Conservation (phyloP, 208 protist species). For the Porcisia hertigi region DNA sequence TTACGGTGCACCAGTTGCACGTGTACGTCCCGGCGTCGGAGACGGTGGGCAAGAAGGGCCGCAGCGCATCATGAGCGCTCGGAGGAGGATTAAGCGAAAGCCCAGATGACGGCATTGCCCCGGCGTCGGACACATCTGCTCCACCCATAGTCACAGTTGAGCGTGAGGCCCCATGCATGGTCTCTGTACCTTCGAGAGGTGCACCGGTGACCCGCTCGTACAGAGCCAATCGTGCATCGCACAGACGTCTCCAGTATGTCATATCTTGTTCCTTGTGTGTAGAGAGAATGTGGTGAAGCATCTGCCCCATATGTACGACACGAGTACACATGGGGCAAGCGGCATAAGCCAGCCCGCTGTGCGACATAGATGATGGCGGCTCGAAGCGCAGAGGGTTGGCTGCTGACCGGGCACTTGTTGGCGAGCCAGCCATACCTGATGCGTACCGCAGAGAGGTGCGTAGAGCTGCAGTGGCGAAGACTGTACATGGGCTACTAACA, state of each 20-base stretch:
- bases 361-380: constrained; percentile 45
- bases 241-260: constrained; percentile 54
- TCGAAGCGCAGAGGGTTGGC: constrained; percentile 33
- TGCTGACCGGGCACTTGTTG: neutral
- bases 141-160: neutral
- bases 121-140: neutral
- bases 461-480: neutral
- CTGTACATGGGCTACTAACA: neutral
- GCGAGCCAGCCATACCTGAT: neutral
- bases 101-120: neutral
- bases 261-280: constrained; percentile 55
- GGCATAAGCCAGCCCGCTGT: constrained; percentile 68
- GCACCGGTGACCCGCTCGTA: constrained; percentile 62
- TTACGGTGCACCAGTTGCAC: constrained; percentile 83
- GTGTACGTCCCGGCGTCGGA: constrained; percentile 56
- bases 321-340: constrained; percentile 65
- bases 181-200: constrained; percentile 39
- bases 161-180: neutral
- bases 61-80: neutral
- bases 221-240: constrained; percentile 57
- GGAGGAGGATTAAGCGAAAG: neutral
- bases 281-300: constrained; percentile 71
- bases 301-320: constrained; percentile 57
- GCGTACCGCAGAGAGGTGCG: neutral
- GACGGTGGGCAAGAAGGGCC: constrained; percentile 54